Conservation (phyloP, 208 protist species). For the Acanthamoeba royreba region DNA sequence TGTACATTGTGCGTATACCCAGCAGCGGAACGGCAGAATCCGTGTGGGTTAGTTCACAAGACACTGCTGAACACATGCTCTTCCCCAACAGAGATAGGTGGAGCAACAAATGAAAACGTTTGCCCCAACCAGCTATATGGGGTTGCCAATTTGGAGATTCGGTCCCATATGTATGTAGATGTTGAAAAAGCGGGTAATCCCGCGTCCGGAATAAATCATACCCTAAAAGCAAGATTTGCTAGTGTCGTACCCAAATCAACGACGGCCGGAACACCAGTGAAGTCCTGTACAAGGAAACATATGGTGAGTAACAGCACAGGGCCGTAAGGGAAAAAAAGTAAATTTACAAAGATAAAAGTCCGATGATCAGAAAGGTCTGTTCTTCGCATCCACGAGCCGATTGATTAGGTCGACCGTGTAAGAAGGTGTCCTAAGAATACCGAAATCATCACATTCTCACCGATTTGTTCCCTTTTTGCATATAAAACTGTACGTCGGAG, state of each 20-base stretch:
- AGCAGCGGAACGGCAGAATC: neutral
- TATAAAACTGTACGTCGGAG: neutral
- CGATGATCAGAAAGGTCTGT: neutral
- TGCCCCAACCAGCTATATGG: neutral
- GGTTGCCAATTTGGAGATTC: no score
- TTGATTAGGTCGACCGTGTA: neutral
- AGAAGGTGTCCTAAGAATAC: slow-evolving; percentile 9
- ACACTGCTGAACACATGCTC: neutral
- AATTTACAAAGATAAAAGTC: neutral
- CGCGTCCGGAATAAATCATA: no score
- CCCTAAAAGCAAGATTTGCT: neutral
- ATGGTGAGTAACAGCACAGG: neutral
- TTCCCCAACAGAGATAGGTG: neutral
- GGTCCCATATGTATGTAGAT: no score
- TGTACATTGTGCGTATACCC: neutral
- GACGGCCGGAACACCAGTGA: slow-evolving; percentile 94
- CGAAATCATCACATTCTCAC: neutral
- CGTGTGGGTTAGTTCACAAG: neutral
- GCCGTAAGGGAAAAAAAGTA: neutral
- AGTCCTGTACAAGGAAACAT: slow-evolving; percentile 74
- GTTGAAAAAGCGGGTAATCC: no score
- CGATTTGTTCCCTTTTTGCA: no score
- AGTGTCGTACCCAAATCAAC: slow-evolving; percentile 89
- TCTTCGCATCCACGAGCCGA: neutral
- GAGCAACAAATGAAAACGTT: neutral